Percentiles rank a stretch among this genome's conserved stretches.
phyloP scores from a whole-genome alignment of 129 eudicot species.

The Centrapalus pauciflorus region DNA sequence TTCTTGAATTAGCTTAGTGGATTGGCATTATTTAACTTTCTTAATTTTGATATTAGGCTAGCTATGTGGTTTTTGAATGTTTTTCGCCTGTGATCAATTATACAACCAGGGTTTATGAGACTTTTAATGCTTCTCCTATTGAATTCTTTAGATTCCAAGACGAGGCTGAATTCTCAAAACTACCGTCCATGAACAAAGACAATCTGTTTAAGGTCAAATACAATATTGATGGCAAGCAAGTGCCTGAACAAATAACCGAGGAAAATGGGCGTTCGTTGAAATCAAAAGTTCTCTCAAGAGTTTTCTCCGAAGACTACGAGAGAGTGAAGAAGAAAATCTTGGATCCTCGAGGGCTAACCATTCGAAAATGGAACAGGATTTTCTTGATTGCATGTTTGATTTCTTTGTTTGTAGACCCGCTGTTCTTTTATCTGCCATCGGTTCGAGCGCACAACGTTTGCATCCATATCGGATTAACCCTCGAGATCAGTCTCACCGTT shows the following conservation, averaged over 20 bases:
- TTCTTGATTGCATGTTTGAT: slow-evolving; percentile 83
- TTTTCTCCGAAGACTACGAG: slow-evolving; percentile 93
- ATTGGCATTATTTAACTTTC: slow-evolving; percentile 3
- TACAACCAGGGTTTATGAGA: slow-evolving; percentile 3
- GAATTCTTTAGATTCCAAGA: slow-evolving; percentile 56
- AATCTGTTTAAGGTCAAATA: slow-evolving; percentile 42
- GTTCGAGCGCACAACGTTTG: slow-evolving; percentile 38
- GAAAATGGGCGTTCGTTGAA: slow-evolving; percentile 41
- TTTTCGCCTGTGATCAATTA: neutral
- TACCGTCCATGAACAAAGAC: slow-evolving; percentile 39
- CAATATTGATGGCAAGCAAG: slow-evolving; percentile 54
- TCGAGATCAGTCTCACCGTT: slow-evolving; percentile 72
- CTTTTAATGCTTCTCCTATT: neutral
- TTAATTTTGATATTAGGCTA: neutral
- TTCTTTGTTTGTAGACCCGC: slow-evolving; percentile 90
- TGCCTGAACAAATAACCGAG: slow-evolving; percentile 35
- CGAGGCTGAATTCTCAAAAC: slow-evolving; percentile 36
- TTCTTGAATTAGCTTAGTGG: neutral
- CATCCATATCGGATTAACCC: slow-evolving; percentile 51
- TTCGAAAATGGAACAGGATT: slow-evolving; percentile 81
- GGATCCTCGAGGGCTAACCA: slow-evolving; percentile 77
- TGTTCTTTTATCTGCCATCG: slow-evolving; percentile 80
- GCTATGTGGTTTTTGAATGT: neutral
- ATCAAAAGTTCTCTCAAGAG: slow-evolving; percentile 85
- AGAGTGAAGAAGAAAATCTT: slow-evolving; percentile 66